These are phyloP conservation scores for Xylaria sp. DNA, from an alignment of 2,329 filamentous ascomycete genomes.

Conservation along the genomic window DNA sequence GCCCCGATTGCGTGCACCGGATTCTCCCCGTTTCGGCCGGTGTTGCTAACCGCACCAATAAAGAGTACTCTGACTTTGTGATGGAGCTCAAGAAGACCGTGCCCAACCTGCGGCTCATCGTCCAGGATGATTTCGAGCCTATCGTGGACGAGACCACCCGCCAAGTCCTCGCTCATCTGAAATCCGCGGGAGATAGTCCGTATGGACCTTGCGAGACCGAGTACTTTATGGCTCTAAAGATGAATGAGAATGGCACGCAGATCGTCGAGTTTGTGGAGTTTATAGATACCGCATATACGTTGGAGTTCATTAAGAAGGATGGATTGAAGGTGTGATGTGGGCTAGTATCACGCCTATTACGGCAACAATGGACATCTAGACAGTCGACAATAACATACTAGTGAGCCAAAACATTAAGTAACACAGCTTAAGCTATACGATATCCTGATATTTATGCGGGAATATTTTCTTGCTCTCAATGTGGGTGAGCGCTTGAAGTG, in stretches of 20 bases:
- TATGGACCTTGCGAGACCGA: slow-evolving; percentile 24
- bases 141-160: slow-evolving; percentile 25
- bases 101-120: slow-evolving; percentile 26
- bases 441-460: too few relatives aligned
- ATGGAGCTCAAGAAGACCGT: slow-evolving; percentile 31
- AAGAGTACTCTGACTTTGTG: slow-evolving; percentile 31
- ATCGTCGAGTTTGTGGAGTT: slow-evolving; percentile 31
- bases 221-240: slow-evolving; percentile 32
- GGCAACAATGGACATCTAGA: too few relatives aligned
- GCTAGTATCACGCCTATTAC: background rate
- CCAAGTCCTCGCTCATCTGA: slow-evolving; percentile 25
- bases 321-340: slow-evolving; percentile 19
- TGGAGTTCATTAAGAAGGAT: slow-evolving; percentile 21
- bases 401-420: too few relatives aligned
- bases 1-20: slow-evolving; percentile 30
- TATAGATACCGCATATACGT: slow-evolving; percentile 26
- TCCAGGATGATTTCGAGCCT: slow-evolving; percentile 28
- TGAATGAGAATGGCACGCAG: slow-evolving; percentile 28
- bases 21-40: slow-evolving; percentile 25
- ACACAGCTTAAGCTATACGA: too few relatives aligned
- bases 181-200: slow-evolving; percentile 22
- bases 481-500: too few relatives aligned
- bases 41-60: slow-evolving; percentile 22
- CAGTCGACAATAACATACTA: too few relatives aligned
- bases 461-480: too few relatives aligned